Base-by-base conservation (phyloP, 2,329 filamentous ascomycete species). In the Magnaporthiopsis poae region DNA sequence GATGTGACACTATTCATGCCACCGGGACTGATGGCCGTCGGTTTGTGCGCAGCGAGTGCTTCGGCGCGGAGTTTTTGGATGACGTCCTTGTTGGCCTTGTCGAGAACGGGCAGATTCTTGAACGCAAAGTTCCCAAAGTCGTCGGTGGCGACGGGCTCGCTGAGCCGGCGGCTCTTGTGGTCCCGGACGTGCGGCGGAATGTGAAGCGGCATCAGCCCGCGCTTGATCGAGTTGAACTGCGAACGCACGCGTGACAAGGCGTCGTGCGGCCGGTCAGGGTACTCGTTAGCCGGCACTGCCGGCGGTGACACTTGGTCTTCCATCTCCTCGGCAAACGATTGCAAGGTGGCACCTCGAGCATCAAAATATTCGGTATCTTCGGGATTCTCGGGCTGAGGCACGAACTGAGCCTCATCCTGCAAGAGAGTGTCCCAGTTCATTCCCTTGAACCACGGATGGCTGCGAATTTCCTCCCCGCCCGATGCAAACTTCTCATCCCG, bases 281-380 rank as follows among this genome's bases (percentile, higher is more conserved):
- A 96, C 68, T 96, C 90, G 1, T 87, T 86, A 46, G 87, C 86
- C 1, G 90, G 86, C 0, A 86, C 85, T 2, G 86, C 82, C n/a
- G 90, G 87, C 11, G 92, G 90, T 0, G 92, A 89, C 60, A 84
- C 79, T 73, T 96, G 91, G 72, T 98, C 95, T 74, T 98, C 94
- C 73, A 97, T 89, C 75, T 99, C 95, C 69, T 96, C 92, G 0
- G 90, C 88, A 75, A 99, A 99, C 3, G 91, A 90, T 73, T 96
- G 91, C 70, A 98, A 83, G 0, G 92, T 96, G 21, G 95, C 95
- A 35, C 95, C 95, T 70, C 95, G 86, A 29, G 91, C 80, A 78
- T 99, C 95, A 72, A 99, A 99, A 74, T 99, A 99, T 74, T 99
- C 96, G 0, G 95, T 99, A 73, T 99, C 94, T 75, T 99, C 95